Conservation (phyloP, 23 red algal species). For the Gracilaria domingensis region DNA sequence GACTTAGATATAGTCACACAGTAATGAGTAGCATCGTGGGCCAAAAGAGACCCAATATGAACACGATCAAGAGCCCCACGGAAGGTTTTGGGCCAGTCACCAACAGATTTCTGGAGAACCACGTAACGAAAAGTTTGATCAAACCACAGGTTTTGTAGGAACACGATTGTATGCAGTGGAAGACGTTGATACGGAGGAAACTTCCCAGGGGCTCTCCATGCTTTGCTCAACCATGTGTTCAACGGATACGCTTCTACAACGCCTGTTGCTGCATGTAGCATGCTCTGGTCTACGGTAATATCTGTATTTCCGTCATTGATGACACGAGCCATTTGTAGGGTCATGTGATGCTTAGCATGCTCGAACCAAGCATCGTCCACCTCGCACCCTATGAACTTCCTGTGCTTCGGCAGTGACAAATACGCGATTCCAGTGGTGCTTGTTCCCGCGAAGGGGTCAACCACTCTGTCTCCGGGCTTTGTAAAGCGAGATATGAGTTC, state of each 20-base stretch:
- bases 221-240: background rate
- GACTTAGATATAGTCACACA: background rate
- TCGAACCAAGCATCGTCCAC: background rate
- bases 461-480: slow-evolving; percentile 1
- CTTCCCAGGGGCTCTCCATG: background rate
- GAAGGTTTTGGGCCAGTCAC: background rate
- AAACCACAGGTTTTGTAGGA: too few relatives aligned
- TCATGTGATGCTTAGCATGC: background rate
- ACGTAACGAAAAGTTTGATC: background rate
- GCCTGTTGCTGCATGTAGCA: background rate
- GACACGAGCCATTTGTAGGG: background rate
- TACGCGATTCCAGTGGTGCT: background rate
- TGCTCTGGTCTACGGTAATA: background rate
- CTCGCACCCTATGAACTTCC: slow-evolving; percentile 16
- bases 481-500: slow-evolving; percentile 33
- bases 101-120: background rate
- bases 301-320: background rate
- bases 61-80: background rate
- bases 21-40: background rate
- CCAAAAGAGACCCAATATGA: background rate
- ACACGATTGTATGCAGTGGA: background rate
- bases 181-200: slow-evolving; percentile 15
- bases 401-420: background rate
- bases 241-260: background rate
- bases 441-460: slow-evolving; percentile 15